A percentile compares a stretch with the other conserved stretches of the same genome.
phyloP scores from a whole-genome alignment of 345 rosid genomes.

The Bruguiera sexangula region DNA sequence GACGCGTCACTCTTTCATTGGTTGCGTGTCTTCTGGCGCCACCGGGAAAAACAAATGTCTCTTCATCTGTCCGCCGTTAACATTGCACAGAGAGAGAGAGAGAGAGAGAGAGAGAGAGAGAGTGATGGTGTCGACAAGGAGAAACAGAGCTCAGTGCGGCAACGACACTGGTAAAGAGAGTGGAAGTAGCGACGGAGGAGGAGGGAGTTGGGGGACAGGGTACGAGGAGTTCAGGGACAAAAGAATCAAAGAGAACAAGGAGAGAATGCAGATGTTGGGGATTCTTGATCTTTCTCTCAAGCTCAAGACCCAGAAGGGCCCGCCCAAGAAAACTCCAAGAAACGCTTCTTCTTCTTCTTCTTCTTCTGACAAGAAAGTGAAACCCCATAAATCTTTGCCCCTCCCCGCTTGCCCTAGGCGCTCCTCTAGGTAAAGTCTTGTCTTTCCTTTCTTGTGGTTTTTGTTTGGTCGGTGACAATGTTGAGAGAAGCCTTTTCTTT shows the following conservation, averaged over 20 bases:
- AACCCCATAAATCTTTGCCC: neutral
- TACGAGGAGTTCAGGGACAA: conserved; percentile 31
- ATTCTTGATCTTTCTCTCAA: conserved; percentile 23
- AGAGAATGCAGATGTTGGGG: conserved; percentile 34
- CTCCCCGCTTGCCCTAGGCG: conserved; percentile 21
- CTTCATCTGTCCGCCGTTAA: neutral
- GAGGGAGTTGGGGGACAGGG: neutral
- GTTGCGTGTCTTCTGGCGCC: neutral
- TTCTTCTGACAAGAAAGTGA: neutral
- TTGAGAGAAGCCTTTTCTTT: neutral
- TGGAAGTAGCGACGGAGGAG: neutral
- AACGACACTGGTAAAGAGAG: neutral
- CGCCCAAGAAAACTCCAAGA: neutral
- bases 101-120: neutral
- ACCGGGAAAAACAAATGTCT: neutral
- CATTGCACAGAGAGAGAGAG: neutral
- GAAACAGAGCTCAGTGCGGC: neutral
- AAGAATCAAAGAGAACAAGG: conserved; percentile 35
- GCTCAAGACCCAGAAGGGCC: conserved; percentile 9
- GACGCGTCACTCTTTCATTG: neutral
- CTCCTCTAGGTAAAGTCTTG: conserved; percentile 25
- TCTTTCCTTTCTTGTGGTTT: neutral
- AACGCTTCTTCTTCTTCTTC: conserved; percentile 3
- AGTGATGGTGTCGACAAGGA: conserved; percentile 9
- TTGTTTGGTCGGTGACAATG: neutral